Evolutionary conservation across 208 protist genomes (phyloP).

Genomic region (Acanthamoeba divionensis): DNA sequence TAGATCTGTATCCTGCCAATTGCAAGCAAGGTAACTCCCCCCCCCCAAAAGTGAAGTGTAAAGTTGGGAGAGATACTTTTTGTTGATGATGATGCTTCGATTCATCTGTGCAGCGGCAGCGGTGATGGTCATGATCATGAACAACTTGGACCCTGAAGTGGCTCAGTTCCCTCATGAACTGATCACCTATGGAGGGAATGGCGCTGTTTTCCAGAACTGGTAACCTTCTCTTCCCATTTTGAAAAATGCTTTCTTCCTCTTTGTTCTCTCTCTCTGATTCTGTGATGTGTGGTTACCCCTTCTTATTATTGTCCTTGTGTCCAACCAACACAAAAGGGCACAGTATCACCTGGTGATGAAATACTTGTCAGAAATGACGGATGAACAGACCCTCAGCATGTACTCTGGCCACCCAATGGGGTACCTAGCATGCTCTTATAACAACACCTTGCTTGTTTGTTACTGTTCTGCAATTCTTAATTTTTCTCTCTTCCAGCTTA

Average conservation of each 20-base stretch:
- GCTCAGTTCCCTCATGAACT: slow-evolving; percentile 89
- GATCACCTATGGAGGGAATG: slow-evolving; percentile 89
- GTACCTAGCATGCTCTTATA: slow-evolving; percentile 13
- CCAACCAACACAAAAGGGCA: slow-evolving; percentile 69
- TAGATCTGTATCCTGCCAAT: slow-evolving; percentile 72
- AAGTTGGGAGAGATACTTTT: background rate
- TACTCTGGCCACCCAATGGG: slow-evolving; percentile 86
- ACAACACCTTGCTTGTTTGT: too few relatives aligned
- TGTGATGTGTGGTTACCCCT: background rate
- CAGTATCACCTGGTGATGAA: slow-evolving; percentile 86
- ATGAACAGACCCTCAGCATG: slow-evolving; percentile 86
- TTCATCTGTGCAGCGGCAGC: slow-evolving; percentile 69
- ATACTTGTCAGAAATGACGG: slow-evolving; percentile 84
- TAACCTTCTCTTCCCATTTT: background rate
- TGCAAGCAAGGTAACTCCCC: slow-evolving; percentile 55
- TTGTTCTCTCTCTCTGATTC: background rate
- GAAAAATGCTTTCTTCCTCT: background rate
- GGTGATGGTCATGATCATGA: slow-evolving; percentile 90
- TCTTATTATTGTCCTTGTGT: background rate
- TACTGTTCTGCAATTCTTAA: too few relatives aligned
- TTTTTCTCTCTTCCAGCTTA: slow-evolving; percentile 79
- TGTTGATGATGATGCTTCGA: background rate
- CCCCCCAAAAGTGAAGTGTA: too few relatives aligned
- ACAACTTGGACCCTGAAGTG: slow-evolving; percentile 85
- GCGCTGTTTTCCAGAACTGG: slow-evolving; percentile 85